Percentiles rank a stretch among this genome's conserved stretches.
phyloP scores from a whole-genome alignment of 192 early-diverging fungal genomes.

The Coemansia sp. region DNA sequence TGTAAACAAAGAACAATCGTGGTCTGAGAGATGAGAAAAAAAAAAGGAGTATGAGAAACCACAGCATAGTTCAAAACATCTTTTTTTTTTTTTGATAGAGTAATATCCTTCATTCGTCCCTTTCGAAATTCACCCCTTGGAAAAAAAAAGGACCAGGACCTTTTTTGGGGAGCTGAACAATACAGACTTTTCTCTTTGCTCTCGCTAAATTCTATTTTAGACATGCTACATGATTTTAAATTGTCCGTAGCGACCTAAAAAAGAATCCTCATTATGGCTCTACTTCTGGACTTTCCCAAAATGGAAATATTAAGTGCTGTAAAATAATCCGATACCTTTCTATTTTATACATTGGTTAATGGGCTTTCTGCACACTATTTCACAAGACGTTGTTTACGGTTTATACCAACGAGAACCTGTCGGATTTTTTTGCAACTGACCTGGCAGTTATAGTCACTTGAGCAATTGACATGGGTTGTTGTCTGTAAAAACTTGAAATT shows the following conservation, averaged over 20 bases:
- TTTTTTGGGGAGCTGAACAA: too few species aligned
- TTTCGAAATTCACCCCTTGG: background rate
- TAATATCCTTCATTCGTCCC: background rate
- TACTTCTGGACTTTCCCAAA: background rate
- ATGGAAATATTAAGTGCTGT: constrained; percentile 4
- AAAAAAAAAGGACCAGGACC: background rate
- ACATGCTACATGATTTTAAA: too few species aligned
- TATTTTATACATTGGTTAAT: background rate
- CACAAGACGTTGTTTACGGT: background rate
- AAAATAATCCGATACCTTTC: background rate
- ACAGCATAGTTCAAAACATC: background rate
- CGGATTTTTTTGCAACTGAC: background rate
- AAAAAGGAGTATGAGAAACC: too few species aligned
- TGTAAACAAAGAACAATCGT: constrained; percentile 1
- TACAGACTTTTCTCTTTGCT: too few species aligned
- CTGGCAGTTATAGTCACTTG: background rate
- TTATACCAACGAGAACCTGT: too few species aligned
- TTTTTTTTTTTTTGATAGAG: constrained; percentile 1
- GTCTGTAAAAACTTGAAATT: too few species aligned
- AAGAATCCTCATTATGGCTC: too few species aligned
- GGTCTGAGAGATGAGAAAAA: background rate
- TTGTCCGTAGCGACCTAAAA: too few species aligned
- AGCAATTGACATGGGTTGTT: too few species aligned
- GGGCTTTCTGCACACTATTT: constrained; percentile 2
- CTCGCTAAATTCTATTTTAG: too few species aligned